phyloP scores from a whole-genome alignment of 495 filamentous ascomycete genomes.

The Neurospora cerealis region DNA sequence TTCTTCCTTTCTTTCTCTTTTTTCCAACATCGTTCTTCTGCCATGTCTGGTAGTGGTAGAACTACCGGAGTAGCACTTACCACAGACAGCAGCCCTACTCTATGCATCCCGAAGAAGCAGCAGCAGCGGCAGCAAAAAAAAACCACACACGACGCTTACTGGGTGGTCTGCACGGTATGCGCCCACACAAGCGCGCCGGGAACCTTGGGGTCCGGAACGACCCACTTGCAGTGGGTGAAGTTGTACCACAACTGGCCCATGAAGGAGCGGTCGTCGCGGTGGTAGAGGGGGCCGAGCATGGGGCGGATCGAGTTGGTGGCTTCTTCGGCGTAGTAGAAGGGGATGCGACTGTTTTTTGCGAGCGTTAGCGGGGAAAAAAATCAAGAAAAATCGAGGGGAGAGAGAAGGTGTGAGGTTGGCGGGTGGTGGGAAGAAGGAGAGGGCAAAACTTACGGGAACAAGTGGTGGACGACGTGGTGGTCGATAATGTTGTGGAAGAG shows the following conservation, averaged over 20 bases:
- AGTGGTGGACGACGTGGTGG: constrained; percentile 85
- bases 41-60: not conserved
- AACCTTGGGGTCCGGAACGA: constrained; percentile 21
- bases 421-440: too few species aligned
- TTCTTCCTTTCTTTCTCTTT: not conserved
- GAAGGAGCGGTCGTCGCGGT: constrained; percentile 38
- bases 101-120: too few species aligned
- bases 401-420: too few species aligned
- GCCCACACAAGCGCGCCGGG: constrained; percentile 27
- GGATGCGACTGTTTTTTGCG: constrained; percentile 49
- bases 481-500: constrained; percentile 87
- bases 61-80: not conserved
- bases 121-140: too few species aligned
- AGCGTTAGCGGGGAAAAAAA: not conserved
- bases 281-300: constrained; percentile 72
- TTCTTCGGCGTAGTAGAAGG: constrained; percentile 84
- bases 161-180: not conserved
- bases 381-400: not conserved
- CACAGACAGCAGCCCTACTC: too few species aligned
- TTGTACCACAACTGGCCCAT: constrained; percentile 25
- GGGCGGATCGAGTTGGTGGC: constrained; percentile 73
- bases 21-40: not conserved
- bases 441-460: constrained; percentile 38
- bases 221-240: constrained; percentile 25
- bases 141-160: too few species aligned